Conservation (phyloP, 495 filamentous ascomycete species). For the Coniosporium apollinis region DNA sequence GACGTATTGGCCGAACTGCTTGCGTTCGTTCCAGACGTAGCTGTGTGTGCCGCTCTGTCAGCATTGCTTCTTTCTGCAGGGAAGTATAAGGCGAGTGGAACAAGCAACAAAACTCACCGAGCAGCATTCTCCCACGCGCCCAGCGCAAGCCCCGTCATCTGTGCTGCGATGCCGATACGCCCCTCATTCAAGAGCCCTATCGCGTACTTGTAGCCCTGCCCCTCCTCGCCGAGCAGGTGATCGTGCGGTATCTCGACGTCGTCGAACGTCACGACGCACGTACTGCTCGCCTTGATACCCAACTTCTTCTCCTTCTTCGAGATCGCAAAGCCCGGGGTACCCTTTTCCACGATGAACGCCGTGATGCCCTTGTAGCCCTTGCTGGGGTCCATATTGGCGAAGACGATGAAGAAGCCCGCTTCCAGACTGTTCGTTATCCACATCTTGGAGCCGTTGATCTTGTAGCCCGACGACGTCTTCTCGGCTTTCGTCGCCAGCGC, state of each 20-base stretch:
- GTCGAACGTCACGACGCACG: conserved; percentile 94
- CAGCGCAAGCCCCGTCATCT: conserved; percentile 94
- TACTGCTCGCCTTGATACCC: conserved; percentile 86
- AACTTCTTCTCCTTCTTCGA: conserved; percentile 99
- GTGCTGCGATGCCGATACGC: conserved; percentile 90
- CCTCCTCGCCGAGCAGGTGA: conserved; percentile 74
- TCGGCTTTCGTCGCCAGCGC: conserved; percentile 77
- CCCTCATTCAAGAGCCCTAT: conserved; percentile 95
- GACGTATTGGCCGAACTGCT: conserved; percentile 85
- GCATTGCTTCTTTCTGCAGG: background rate
- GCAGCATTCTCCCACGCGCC: conserved; percentile 95
- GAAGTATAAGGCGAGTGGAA: conserved; percentile 3
- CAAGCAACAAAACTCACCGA: conserved; percentile 32
- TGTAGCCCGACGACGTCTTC: conserved; percentile 62
- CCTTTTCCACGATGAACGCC: conserved; percentile 88
- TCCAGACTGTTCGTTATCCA: conserved; percentile 98
- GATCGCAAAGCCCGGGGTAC: conserved; percentile 74
- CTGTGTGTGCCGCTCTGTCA: conserved; percentile 17
- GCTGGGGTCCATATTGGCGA: conserved; percentile 79
- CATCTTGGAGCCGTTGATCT: conserved; percentile 88
- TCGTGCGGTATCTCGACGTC: conserved; percentile 80
- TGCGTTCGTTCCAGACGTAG: conserved; percentile 93
- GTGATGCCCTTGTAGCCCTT: conserved; percentile 93
- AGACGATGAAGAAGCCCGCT: conserved; percentile 90
- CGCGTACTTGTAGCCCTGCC: conserved; percentile 94